These are phyloP conservation scores for Strigomonas culicis DNA, from an alignment of 208 protist species.

Conservation along the genomic window DNA sequence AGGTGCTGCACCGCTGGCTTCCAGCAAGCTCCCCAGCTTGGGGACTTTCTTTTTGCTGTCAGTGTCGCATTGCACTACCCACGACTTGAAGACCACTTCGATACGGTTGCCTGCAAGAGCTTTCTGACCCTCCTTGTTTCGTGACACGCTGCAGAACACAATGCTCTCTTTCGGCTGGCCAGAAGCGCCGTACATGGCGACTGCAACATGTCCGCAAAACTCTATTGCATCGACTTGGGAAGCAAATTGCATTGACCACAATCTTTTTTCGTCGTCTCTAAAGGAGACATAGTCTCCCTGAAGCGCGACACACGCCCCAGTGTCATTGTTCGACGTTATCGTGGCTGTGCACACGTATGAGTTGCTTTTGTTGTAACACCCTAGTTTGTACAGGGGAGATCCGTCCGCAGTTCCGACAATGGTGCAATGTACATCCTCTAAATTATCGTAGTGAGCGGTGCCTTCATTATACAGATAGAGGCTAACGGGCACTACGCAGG, in stretches of 20 bases:
- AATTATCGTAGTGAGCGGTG: conserved; percentile 45
- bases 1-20: conserved; percentile 42
- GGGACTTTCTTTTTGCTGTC: conserved; percentile 23
- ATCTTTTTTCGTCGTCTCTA: conserved; percentile 54
- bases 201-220: conserved; percentile 54
- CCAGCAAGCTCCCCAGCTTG: conserved; percentile 59
- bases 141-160: conserved; percentile 41
- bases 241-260: conserved; percentile 64
- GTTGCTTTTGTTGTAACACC: conserved; percentile 64
- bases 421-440: conserved; percentile 47
- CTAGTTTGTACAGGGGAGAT: conserved; percentile 53
- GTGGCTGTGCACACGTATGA: conserved; percentile 66
- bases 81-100: conserved; percentile 47
- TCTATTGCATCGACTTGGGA: conserved; percentile 33
- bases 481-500: conserved; percentile 39
- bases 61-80: conserved; percentile 48
- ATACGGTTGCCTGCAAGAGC: conserved; percentile 57
- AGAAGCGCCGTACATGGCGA: conserved; percentile 70
- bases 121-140: conserved; percentile 36
- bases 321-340: conserved; percentile 67
- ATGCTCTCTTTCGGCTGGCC: conserved; percentile 54
- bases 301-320: conserved; percentile 46
- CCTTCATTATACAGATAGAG: conserved; percentile 48
- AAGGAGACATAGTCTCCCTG: conserved; percentile 64
- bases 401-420: conserved; percentile 46